phyloP scores from a whole-genome alignment of 2,329 filamentous ascomycete species.

The Byssothecium circinans region DNA sequence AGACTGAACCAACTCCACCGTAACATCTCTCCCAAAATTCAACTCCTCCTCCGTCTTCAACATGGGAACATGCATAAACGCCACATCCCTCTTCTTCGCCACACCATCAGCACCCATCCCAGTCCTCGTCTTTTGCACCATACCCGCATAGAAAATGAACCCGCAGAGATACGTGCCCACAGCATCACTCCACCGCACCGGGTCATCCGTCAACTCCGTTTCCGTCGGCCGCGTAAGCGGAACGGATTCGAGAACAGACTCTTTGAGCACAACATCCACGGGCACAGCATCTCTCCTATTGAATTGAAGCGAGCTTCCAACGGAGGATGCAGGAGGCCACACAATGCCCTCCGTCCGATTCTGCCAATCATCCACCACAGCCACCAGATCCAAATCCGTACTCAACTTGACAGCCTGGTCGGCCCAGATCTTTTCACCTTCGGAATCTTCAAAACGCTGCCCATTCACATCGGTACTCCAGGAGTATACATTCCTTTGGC shows the following conservation, averaged over 20 bases:
- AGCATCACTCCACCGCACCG: constrained; percentile 38
- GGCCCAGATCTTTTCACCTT: constrained; percentile 31
- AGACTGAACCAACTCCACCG: constrained; percentile 37
- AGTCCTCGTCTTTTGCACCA: constrained; percentile 22
- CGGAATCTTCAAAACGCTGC: constrained; percentile 21
- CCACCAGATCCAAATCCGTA: constrained; percentile 20
- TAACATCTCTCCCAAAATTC: constrained; percentile 29
- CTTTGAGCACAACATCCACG: constrained; percentile 2
- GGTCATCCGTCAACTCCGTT: constrained; percentile 6
- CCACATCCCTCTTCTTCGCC: constrained; percentile 21
- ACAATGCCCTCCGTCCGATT: constrained; percentile 6
- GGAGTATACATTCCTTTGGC: constrained; percentile 69
- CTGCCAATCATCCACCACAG: constrained; percentile 15
- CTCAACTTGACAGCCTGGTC: constrained; percentile 21
- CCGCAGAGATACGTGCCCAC: constrained; percentile 47
- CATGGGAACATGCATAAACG: constrained; percentile 48
- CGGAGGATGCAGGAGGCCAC: constrained; percentile 3
- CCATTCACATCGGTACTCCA: constrained; percentile 67
- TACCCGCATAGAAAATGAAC: constrained; percentile 46
- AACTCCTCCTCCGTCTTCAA: constrained; percentile 35
- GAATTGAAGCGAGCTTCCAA: neutral
- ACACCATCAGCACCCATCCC: neutral
- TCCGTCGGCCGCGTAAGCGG: neutral
- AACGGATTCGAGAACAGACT: neutral
- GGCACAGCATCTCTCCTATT: neutral